A percentile compares a stretch with the other conserved stretches of the same genome.
Evolutionary conservation across 148 eudicot genomes (phyloP).

Genomic region (Spergularia marina): DNA sequence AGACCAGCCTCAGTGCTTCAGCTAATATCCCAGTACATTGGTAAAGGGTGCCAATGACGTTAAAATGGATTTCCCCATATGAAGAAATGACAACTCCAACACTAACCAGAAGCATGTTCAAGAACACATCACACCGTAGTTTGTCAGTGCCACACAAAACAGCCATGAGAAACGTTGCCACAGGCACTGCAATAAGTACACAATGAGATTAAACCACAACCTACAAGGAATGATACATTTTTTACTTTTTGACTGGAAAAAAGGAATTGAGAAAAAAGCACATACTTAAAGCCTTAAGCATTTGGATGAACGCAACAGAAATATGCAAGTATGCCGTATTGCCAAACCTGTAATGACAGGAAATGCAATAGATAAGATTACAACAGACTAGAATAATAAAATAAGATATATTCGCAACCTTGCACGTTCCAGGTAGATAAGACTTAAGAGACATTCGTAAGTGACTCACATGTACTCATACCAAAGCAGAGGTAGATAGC

Average conservation of each 20-base stretch:
- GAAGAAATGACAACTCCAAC: slow-evolving; percentile 83
- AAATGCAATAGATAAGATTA: not conserved
- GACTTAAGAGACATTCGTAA: not conserved
- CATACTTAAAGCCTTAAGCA: slow-evolving; percentile 91
- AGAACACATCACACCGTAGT: slow-evolving; percentile 70
- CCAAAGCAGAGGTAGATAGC: too few relatives aligned
- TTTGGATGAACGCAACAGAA: slow-evolving; percentile 89
- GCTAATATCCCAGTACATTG: slow-evolving; percentile 87
- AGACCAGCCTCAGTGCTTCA: slow-evolving; percentile 78
- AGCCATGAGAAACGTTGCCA: slow-evolving; percentile 84
- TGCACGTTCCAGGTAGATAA: not conserved
- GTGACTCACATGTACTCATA: too few relatives aligned
- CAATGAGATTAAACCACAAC: slow-evolving; percentile 23
- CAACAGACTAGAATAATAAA: too few relatives aligned
- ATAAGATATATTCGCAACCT: not conserved
- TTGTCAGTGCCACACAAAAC: slow-evolving; percentile 85
- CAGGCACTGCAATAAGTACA: slow-evolving; percentile 67
- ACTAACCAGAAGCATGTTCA: slow-evolving; percentile 85
- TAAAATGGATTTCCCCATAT: slow-evolving; percentile 84
- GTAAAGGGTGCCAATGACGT: slow-evolving; percentile 71
- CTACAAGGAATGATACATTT: not conserved
- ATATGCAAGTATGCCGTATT: slow-evolving; percentile 85
- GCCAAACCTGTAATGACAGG: slow-evolving; percentile 61
- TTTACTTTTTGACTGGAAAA: not conserved
- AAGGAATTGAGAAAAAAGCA: not conserved